A percentile compares a stretch with the other conserved stretches of the same genome.
Conservation (phyloP, 169 alveolate genomes). For the Eimeria brunetti region DNA sequence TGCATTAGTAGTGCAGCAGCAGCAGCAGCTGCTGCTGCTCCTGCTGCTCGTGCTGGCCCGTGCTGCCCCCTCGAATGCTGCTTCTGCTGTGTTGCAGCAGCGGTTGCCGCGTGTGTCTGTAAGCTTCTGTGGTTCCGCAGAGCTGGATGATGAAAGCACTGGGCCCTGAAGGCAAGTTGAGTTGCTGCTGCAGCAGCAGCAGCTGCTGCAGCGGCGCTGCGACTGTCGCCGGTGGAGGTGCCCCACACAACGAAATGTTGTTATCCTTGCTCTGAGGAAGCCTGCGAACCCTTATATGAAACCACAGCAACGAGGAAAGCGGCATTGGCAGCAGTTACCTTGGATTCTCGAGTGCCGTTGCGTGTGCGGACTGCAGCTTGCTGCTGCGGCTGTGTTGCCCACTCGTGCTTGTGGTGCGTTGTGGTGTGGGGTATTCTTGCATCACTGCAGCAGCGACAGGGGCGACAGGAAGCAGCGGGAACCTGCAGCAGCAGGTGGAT, state of each 20-base stretch:
- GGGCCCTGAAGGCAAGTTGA: slow-evolving; percentile 4
- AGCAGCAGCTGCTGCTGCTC: not conserved
- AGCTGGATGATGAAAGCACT: not conserved
- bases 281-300: not conserved
- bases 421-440: not conserved
- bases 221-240: slow-evolving; percentile 21
- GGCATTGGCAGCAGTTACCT: not conserved
- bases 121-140: not conserved
- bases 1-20: not conserved
- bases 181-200: not conserved
- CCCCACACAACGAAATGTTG: not conserved
- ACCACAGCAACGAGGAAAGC: not conserved
- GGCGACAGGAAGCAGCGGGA: no score
- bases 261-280: slow-evolving; percentile 60
- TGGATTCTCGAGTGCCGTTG: not conserved
- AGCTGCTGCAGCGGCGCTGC: not conserved
- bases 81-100: not conserved
- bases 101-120: not conserved
- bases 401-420: not conserved
- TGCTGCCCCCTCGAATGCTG: not conserved
- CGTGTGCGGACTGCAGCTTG: not conserved
- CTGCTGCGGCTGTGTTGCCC: not conserved
- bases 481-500: not conserved
- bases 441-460: not conserved
- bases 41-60: not conserved